Conservation (phyloP, 306 rosid genomes). For the Pueraria montana region DNA sequence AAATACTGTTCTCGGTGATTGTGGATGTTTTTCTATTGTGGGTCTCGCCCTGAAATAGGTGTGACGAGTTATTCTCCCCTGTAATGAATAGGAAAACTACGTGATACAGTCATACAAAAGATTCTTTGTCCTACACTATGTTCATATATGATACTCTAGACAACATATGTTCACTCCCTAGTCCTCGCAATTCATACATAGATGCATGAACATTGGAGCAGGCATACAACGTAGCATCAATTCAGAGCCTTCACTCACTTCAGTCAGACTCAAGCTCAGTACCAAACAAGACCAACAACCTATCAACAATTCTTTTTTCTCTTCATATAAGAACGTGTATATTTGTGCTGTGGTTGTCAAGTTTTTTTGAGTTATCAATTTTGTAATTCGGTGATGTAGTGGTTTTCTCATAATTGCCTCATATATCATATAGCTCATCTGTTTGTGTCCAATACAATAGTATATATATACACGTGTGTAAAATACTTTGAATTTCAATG, state of each 20-base stretch:
- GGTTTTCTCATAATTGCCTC: conserved; percentile 41
- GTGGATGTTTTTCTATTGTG: too few species aligned
- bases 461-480: conserved; percentile 19
- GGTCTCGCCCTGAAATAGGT: too few species aligned
- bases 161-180: neutral
- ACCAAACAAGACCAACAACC: conserved; percentile 46
- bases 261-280: conserved; percentile 52
- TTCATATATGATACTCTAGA: conserved; percentile 56
- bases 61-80: conserved; percentile 40
- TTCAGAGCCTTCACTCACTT: conserved; percentile 8
- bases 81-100: conserved; percentile 35
- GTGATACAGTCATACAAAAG: conserved; percentile 23
- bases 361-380: conserved; percentile 57
- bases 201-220: conserved; percentile 40
- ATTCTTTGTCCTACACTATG: conserved; percentile 48
- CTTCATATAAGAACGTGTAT: conserved; percentile 57
- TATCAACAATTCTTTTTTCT: conserved; percentile 5
- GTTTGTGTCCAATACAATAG: conserved; percentile 37
- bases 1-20: too few species aligned
- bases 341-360: conserved; percentile 59
- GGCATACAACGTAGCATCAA: conserved; percentile 18
- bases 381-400: conserved; percentile 64
- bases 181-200: conserved; percentile 39
- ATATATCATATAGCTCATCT: conserved; percentile 38
- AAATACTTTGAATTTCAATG: neutral